These are phyloP conservation scores for Mesotaenium endlicherianum DNA, from an alignment of 139 green algal genomes.

Conservation along the genomic window DNA sequence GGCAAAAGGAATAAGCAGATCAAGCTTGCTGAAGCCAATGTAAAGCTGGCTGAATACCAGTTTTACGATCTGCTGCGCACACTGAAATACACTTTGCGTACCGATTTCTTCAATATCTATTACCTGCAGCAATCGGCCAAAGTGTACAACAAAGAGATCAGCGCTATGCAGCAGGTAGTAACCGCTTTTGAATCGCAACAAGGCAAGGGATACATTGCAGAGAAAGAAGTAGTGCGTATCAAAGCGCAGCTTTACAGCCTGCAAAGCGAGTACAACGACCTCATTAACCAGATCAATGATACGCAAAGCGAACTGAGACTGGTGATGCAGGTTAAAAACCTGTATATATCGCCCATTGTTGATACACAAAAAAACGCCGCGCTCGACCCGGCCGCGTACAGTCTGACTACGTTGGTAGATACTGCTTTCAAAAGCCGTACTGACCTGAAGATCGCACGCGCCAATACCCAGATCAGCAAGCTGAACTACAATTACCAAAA, in stretches of 20 bases:
- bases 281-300: neutral
- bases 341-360: neutral
- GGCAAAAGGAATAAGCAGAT: neutral
- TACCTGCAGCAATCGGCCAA: neutral
- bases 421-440: neutral
- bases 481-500: neutral
- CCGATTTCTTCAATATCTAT: neutral
- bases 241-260: neutral
- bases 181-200: neutral
- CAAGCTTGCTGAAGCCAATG: neutral
- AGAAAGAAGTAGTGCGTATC: neutral
- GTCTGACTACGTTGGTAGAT: neutral
- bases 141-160: neutral
- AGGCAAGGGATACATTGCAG: neutral
- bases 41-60: neutral
- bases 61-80: neutral
- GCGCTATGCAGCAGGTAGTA: neutral
- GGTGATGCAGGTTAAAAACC: neutral
- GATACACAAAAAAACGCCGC: too few species aligned
- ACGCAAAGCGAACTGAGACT: neutral
- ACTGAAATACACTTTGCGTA: neutral
- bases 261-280: neutral
- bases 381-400: neutral
- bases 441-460: too few species aligned
- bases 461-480: neutral